Conservation (phyloP, 208 protist species). For the Crithidia brevicula region DNA sequence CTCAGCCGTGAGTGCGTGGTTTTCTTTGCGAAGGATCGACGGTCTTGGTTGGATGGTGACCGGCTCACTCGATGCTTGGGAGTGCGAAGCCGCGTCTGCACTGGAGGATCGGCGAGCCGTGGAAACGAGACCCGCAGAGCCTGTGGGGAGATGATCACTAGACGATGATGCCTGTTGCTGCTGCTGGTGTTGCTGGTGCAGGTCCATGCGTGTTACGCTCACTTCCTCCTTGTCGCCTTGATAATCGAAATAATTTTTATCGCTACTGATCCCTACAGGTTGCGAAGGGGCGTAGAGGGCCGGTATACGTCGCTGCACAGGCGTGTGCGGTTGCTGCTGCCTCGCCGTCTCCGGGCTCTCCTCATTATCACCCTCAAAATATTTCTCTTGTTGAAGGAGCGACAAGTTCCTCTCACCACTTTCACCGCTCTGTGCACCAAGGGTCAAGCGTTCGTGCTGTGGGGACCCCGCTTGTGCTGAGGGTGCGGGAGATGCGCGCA, state of each 20-base stretch:
- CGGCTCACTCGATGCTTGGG: neutral
- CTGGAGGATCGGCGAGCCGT: neutral
- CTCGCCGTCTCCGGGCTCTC: neutral
- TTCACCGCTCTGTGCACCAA: too few relatives aligned
- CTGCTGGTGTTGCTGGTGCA: neutral
- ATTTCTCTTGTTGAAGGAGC: neutral
- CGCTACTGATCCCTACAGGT: too few relatives aligned
- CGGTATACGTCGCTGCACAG: conserved; percentile 6
- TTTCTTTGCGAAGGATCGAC: too few relatives aligned
- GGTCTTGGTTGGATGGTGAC: too few relatives aligned
- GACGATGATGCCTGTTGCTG: neutral
- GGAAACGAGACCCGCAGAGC: conserved; percentile 1
- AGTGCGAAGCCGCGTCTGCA: neutral
- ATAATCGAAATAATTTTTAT: too few relatives aligned
- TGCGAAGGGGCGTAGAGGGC: neutral
- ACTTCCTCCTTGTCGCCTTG: neutral
- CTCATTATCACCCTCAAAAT: neutral
- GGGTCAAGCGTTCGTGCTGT: too few relatives aligned
- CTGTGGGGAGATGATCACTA: neutral
- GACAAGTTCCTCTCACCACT: too few relatives aligned
- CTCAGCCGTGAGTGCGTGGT: too few relatives aligned
- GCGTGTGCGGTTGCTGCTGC: neutral
- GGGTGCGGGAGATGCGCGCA: too few relatives aligned
- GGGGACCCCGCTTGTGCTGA: too few relatives aligned
- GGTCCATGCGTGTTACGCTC: neutral